phyloP scores from a whole-genome alignment of 225 moss, liverwort and hornwort species.

The Pseudisothecium myosuroides region DNA sequence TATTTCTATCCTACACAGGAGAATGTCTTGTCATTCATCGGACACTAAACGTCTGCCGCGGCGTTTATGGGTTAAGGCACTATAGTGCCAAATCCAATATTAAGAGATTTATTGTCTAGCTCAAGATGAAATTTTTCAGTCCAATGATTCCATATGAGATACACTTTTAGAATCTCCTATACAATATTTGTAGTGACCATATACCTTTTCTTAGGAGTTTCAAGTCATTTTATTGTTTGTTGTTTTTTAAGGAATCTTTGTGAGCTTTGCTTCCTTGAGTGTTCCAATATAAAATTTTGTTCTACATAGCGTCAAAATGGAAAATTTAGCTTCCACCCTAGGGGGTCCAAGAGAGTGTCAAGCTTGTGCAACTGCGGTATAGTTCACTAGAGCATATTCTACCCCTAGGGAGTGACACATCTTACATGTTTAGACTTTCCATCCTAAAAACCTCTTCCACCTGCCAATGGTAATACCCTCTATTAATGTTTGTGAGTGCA shows the following conservation, averaged over 20 bases:
- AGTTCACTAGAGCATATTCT: neutral
- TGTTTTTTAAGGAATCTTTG: rapidly evolving
- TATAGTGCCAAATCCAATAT: no score
- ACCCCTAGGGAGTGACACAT: rapidly evolving
- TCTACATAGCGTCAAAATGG: neutral
- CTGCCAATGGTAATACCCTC: neutral
- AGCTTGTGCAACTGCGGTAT: rapidly evolving
- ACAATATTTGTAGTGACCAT: neutral
- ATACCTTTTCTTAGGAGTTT: neutral
- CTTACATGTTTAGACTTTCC: neutral
- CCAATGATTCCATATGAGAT: no score
- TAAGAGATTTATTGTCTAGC: no score
- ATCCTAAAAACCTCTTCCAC: neutral
- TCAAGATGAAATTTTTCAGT: no score
- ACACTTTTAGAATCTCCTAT: neutral
- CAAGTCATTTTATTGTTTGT: rapidly evolving
- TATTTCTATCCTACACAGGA: no score
- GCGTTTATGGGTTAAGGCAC: no score
- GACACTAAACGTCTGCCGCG: no score
- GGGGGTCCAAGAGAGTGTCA: rapidly evolving
- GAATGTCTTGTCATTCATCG: no score
- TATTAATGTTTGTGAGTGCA: rapidly evolving
- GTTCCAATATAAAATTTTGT: neutral
- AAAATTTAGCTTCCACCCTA: neutral
- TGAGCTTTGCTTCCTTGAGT: rapidly evolving